Percentiles rank a stretch among this genome's conserved stretches.
Evolutionary conservation across 225 moss, liverwort and hornwort species (phyloP).

Genomic region (Asterella californica): DNA sequence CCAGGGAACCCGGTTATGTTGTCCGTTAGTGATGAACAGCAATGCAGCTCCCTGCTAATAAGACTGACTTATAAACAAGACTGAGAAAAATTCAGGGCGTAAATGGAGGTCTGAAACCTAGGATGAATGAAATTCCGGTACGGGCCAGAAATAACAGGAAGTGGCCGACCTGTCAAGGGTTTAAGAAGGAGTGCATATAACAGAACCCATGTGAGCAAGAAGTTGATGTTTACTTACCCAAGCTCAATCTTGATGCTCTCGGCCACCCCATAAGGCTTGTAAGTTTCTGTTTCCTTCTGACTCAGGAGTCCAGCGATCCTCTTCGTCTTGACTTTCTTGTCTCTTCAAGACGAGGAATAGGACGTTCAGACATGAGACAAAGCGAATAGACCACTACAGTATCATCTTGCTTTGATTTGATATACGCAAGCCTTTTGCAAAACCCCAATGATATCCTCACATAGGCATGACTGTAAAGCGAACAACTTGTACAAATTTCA

Average conservation of each 20-base stretch:
- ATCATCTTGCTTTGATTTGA: not conserved
- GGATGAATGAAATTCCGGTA: not conserved
- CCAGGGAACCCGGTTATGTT: too few relatives aligned
- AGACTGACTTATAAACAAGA: too few relatives aligned
- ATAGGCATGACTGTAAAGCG: not conserved
- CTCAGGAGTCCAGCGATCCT: conserved; percentile 49
- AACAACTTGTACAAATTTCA: not conserved
- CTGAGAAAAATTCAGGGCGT: not conserved
- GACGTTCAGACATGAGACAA: not conserved
- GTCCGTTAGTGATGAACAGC: too few relatives aligned
- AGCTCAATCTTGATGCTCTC: conserved; percentile 51
- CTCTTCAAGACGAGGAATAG: conserved; percentile 23
- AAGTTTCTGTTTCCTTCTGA: conserved; percentile 46
- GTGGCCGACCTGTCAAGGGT: not conserved
- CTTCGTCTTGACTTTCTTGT: conserved; percentile 59
- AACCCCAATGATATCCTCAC: not conserved
- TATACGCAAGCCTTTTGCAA: not conserved
- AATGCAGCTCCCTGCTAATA: too few relatives aligned
- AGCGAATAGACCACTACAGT: not conserved
- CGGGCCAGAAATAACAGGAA: not conserved
- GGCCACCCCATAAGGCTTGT: conserved; percentile 43
- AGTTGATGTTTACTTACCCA: conserved; percentile 26
- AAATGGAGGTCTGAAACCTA: not conserved
- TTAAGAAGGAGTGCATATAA: not conserved
- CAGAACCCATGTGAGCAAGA: not conserved